These are phyloP conservation scores for Aspergillus eucalypticola DNA, from an alignment of 2,329 filamentous ascomycete species.

Conservation along the genomic window DNA sequence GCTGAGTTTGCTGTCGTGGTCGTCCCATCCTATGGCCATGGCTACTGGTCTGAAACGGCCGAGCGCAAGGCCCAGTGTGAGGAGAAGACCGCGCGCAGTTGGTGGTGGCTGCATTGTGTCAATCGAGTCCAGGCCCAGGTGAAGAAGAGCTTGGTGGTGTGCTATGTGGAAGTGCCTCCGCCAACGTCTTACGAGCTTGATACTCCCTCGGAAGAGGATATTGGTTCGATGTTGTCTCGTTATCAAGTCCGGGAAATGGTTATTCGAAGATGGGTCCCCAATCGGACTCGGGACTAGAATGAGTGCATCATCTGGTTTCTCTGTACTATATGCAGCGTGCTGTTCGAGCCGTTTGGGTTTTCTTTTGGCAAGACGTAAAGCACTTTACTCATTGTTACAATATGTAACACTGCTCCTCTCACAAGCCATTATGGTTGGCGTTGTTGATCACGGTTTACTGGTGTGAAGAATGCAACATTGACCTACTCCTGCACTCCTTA, in stretches of 20 bases:
- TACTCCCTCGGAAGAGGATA: slow-evolving; percentile 49
- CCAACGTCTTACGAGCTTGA: slow-evolving; percentile 50
- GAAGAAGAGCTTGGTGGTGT: slow-evolving; percentile 82
- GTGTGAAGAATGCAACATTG: background rate
- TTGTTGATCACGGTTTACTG: background rate
- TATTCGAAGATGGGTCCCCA: slow-evolving; percentile 80
- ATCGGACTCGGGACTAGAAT: slow-evolving; percentile 66
- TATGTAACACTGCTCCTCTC: slow-evolving; percentile 12
- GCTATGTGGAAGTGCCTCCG: slow-evolving; percentile 87
- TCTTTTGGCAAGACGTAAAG: background rate
- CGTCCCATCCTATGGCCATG: slow-evolving; percentile 75
- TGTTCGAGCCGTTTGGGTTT: background rate
- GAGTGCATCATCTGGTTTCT: background rate
- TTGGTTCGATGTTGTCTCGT: slow-evolving; percentile 63
- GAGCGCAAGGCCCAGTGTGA: slow-evolving; percentile 55
- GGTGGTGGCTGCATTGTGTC: slow-evolving; percentile 71
- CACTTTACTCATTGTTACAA: slow-evolving; percentile 11
- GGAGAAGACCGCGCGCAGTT: slow-evolving; percentile 44
- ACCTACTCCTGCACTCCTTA: background rate
- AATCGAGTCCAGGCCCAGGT: slow-evolving; percentile 89
- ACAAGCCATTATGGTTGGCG: background rate
- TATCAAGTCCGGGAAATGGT: slow-evolving; percentile 81
- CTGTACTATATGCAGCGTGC: background rate
- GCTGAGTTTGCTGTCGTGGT: slow-evolving; percentile 89
- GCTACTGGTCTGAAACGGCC: slow-evolving; percentile 64